Evolutionary conservation across 805 yeast species (phyloP), one percentile per base, ranked within the genome.

Genomic region (Metschnikowia gelsemii): DNA sequence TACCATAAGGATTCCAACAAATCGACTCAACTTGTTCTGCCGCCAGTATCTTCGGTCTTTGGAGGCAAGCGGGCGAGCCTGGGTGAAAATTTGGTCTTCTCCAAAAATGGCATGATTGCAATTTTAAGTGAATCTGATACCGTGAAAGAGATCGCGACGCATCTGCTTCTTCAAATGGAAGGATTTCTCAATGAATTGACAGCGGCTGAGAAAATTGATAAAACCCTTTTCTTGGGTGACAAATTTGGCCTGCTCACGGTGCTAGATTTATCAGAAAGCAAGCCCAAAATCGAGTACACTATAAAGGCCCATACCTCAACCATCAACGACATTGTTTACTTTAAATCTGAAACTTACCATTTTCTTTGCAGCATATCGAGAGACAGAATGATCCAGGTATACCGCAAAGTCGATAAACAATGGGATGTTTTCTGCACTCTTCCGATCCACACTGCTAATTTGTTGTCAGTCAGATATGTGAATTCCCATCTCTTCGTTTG

Each of bases 301-400:
- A 54, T 64, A 0, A 70, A 73, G 31, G 78, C 79, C 0, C 83
- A 80, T 48, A 74, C 77, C 18, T 75, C 79, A 6, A 59, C 75
- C 8, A 58, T 79, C 12, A 78, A 75, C 44, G 80, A 73, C 32
- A 51, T 78, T 2, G 40, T 57, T 1, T 62, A 57, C 37, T 73
- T 75, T 41, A 52, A 57, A 31, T 41, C 62, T 3, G 61, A 47
- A 0, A 45, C 47, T 0, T 19, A 25, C n/a, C 52, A 61, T 26
- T 64, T 73, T 34, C 52, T 74, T 4, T 68, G 70, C 14, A 71
- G 78, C 28, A 73, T 75, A 20, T 76, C 84, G 1, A 59, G 87
- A 30, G 87, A 82, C 54, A 55, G 87, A 38, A 82, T 80, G 68
- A 72, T 82, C 22, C 87, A 82, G 54, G 54, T 81, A 0, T 78